Evolutionary conservation across 176 grass and related monocot species (phyloP).

Genomic region (Eremochloa ophiuroides): DNA sequence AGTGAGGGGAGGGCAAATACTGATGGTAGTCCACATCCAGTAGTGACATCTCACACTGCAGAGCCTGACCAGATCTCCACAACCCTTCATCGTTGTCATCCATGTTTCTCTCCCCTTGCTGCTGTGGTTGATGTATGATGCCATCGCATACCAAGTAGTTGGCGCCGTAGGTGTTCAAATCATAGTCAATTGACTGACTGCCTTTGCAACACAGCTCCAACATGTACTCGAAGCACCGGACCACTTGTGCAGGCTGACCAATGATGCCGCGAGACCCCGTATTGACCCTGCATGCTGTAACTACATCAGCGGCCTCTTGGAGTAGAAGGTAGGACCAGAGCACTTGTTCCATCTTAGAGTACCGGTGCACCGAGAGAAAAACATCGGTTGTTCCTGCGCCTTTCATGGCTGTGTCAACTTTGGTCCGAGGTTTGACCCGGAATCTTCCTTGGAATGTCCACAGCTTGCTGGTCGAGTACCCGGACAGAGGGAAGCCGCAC

Average conservation of each 20-base stretch:
- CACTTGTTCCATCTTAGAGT: not conserved
- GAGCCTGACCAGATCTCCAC: not conserved
- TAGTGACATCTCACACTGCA: not conserved
- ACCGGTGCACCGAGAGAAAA: no score
- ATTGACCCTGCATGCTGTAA: not conserved
- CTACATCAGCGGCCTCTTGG: not conserved
- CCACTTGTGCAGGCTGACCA: not conserved
- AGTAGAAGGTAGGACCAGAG: not conserved
- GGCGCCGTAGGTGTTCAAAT: not conserved
- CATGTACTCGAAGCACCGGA: not conserved
- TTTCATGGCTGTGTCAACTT: not conserved
- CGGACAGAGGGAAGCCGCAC: not conserved
- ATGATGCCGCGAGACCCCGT: not conserved
- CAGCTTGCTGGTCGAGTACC: not conserved
- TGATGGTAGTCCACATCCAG: not conserved
- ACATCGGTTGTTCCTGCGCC: no score
- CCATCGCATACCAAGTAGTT: slow-evolving; percentile 13
- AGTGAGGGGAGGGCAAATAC: not conserved
- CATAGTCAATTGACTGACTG: accelerated
- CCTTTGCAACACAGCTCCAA: not conserved
- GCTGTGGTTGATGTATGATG: not conserved
- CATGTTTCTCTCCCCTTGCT: accelerated
- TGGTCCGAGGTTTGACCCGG: not conserved
- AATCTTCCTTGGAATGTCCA: slow-evolving; percentile 14
- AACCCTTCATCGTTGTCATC: not conserved